A percentile compares a stretch with the other conserved stretches of the same genome.
These are phyloP conservation scores for Pugionium dolabratum DNA, from an alignment of 345 rosid species.

Conservation along the genomic window DNA sequence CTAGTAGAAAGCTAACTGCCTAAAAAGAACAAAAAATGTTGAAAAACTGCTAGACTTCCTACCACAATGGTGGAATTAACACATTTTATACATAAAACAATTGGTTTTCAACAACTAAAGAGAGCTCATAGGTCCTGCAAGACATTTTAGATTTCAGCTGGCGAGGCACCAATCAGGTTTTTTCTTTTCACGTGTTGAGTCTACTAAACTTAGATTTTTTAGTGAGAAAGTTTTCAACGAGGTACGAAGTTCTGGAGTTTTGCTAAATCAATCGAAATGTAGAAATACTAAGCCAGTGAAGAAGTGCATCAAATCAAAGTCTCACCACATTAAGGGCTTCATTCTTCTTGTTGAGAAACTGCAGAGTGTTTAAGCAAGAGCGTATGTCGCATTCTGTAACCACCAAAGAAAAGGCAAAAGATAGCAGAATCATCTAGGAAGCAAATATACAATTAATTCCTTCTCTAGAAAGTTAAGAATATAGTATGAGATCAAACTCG, in stretches of 20 bases:
- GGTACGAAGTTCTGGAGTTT: conserved; percentile 9
- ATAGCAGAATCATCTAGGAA: conserved; percentile 22
- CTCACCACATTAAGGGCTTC: conserved; percentile 82
- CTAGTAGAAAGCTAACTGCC: no score
- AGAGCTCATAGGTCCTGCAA: conserved; percentile 4
- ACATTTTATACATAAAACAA: no score
- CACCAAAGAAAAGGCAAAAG: conserved; percentile 31
- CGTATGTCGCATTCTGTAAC: conserved; percentile 90
- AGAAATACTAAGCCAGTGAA: conserved; percentile 6
- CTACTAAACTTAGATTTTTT: conserved; percentile 1
- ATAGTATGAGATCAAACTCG: conserved; percentile 19
- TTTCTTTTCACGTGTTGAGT: conserved; percentile 2
- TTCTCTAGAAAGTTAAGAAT: conserved; percentile 13
- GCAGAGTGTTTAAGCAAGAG: conserved; percentile 92
- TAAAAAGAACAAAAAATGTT: no score
- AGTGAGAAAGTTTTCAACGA: conserved; percentile 7
- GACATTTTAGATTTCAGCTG: conserved; percentile 14
- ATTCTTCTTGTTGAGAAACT: conserved; percentile 89
- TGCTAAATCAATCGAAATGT: conserved; percentile 17
- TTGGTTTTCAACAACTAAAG: neutral
- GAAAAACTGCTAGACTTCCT: no score
- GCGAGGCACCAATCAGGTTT: conserved; percentile 1
- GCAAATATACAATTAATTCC: neutral
- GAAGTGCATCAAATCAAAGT: conserved; percentile 17
- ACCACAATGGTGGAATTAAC: no score